Evolutionary conservation across 768 basidiomycete genomes (phyloP), one percentile per base, ranked within the genome.

Genomic region (Trametes cubensis): DNA sequence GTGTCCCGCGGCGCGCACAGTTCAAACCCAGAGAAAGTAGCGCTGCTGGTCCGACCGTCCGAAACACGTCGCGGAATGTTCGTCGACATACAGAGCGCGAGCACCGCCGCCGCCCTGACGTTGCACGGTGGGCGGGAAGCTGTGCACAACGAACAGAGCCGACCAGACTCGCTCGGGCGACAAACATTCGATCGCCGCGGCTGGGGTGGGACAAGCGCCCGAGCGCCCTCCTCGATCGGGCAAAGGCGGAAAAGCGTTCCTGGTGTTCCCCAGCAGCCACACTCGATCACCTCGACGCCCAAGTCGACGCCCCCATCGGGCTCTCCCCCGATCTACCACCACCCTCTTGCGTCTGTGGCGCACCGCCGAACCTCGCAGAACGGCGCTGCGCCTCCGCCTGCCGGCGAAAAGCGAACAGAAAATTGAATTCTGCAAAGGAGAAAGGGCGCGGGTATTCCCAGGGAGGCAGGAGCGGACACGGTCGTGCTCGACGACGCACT

Each of bases 291-390:
- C 14, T 41, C 15, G 14, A 23, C 25, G 25, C 48, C 25, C n/a
- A 7, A 28, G 20, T 14, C 49, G 41, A 26, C 57, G 23, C 56
- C 56, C 18, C 48, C 56, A 58, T 47, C 47, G 48, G 26, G 40
- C 25, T 34, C 34, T 34, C 23, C 39, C 15, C 17, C 38, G 55
- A 56, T 56, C 55, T 38, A 21, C 45, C 34, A 21, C 45, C 34
- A 34, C 34, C 55, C n/a, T 25, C 23, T 41, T 58, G 39, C 57
- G 49, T 45, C 58, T 34, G 41, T 41, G 49, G 49, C 57, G 48
- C n/a, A 5, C 20, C 48, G 5, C n/a, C 0, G 48, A 41, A 28
- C 25, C 10, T 28, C 49, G 23, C 26, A 28, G 41, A 44, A 34
- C 48, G 15, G 26, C 11, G 41, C 28, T 21, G 26, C 48, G 28